Percentiles rank a stretch among this genome's conserved stretches.
Conservation (phyloP, 1,139 yeast genomes). For the Suhomyces yuchorum region DNA sequence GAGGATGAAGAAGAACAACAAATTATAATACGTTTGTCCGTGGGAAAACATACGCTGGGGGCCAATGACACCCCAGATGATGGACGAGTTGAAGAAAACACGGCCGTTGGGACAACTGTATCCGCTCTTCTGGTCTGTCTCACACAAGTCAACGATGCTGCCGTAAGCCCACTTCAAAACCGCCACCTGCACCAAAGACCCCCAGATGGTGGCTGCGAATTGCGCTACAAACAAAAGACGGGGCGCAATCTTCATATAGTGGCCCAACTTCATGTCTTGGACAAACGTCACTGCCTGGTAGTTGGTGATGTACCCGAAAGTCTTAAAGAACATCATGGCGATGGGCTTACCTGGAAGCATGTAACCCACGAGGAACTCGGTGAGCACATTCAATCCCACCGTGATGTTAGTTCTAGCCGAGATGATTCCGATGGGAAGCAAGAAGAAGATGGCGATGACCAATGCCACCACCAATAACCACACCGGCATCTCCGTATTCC, state of each 20-base stretch:
- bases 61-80: conserved; percentile 52
- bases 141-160: conserved; percentile 52
- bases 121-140: conserved; percentile 35
- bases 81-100: conserved; percentile 49
- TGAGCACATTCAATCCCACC: conserved; percentile 49
- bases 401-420: conserved; percentile 46
- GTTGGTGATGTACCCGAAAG: conserved; percentile 53
- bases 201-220: conserved; percentile 49
- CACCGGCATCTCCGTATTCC: conserved; percentile 49
- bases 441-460: conserved; percentile 42
- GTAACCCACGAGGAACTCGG: conserved; percentile 49
- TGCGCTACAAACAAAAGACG: conserved; percentile 48
- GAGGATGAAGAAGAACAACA: conserved; percentile 44
- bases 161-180: conserved; percentile 49
- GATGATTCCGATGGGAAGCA: conserved; percentile 47
- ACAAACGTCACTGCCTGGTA: conserved; percentile 55
- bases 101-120: conserved; percentile 49
- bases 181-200: conserved; percentile 46
- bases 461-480: conserved; percentile 43
- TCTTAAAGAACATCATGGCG: conserved; percentile 51
- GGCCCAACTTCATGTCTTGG: conserved; percentile 58
- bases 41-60: conserved; percentile 42
- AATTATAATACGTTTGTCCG: conserved; percentile 42
- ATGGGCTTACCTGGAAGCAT: conserved; percentile 52
- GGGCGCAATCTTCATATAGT: conserved; percentile 56